Conservation (phyloP, 306 rosid species). For the Medicago lupulina region DNA sequence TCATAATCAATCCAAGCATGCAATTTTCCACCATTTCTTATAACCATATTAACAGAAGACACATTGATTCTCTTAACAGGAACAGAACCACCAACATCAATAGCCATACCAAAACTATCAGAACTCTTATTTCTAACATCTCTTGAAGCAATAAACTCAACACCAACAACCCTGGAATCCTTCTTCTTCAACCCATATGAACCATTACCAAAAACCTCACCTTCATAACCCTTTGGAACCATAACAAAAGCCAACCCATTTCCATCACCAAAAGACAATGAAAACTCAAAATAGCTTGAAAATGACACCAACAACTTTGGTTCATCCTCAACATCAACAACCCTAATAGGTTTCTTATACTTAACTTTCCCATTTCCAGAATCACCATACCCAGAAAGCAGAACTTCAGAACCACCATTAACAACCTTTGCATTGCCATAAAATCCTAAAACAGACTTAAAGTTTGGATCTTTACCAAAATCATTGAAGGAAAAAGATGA, state of each 20-base stretch:
- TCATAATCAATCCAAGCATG: conserved; percentile 91
- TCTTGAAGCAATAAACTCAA: conserved; percentile 55
- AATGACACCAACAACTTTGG: conserved; percentile 66
- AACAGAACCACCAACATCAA: conserved; percentile 61
- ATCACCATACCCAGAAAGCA: conserved; percentile 56
- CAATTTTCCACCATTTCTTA: conserved; percentile 49
- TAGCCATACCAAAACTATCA: conserved; percentile 54
- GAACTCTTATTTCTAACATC: conserved; percentile 48
- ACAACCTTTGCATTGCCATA: conserved; percentile 73
- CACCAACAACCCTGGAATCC: conserved; percentile 47
- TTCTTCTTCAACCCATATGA: conserved; percentile 50
- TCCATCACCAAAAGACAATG: conserved; percentile 52
- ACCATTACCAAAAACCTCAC: conserved; percentile 52
- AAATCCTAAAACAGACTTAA: conserved; percentile 60
- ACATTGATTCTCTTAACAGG: conserved; percentile 53
- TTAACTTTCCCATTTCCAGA: conserved; percentile 60
- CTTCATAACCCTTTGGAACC: conserved; percentile 64
- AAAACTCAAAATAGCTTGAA: conserved; percentile 74
- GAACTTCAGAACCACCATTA: conserved; percentile 60
- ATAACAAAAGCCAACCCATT: conserved; percentile 78
- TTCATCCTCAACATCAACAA: conserved; percentile 54
- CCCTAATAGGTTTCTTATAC: conserved; percentile 74
- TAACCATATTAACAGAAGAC: conserved; percentile 48
- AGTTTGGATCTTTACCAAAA: conserved; percentile 61
- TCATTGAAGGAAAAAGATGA: conserved; percentile 66